phyloP scores from a whole-genome alignment of 1,284 basidiomycete species.

The Rhodotorula sp. region DNA sequence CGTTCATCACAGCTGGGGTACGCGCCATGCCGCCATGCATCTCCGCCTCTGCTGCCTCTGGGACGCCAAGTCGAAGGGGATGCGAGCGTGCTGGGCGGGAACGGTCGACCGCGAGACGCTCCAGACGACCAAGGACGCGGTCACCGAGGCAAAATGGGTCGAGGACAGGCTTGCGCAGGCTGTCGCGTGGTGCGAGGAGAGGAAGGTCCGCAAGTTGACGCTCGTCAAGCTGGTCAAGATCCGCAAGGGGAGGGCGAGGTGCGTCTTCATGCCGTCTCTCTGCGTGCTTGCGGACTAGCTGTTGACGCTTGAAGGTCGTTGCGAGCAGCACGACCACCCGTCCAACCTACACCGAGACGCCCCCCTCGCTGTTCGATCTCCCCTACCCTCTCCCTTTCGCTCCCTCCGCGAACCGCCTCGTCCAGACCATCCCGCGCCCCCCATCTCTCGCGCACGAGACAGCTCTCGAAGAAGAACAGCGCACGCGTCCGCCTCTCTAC shows the following conservation, averaged over 20 bases:
- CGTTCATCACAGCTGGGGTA: conserved; percentile 11
- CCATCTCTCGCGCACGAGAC: conserved; percentile 10
- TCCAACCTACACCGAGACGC: conserved; percentile 13
- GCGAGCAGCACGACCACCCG: conserved; percentile 1
- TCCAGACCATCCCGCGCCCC: conserved; percentile 18
- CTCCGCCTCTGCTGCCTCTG: conserved; percentile 10
- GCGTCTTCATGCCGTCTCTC: background rate
- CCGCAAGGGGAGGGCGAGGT: conserved; percentile 1
- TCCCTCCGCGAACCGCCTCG: conserved; percentile 15
- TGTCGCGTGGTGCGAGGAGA: conserved; percentile 17
- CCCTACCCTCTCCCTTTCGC: conserved; percentile 24
- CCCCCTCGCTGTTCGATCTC: conserved; percentile 21
- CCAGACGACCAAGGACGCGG: background rate
- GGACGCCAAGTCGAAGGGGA: conserved; percentile 14
- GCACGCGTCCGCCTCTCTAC: conserved; percentile 19
- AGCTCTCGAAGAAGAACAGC: background rate
- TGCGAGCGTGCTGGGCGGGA: conserved; percentile 24
- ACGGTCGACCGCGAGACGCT: conserved; percentile 9
- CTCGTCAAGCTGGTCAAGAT: conserved; percentile 4
- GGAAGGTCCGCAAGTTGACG: background rate
- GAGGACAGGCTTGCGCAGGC: conserved; percentile 8
- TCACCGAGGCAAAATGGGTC: conserved; percentile 29
- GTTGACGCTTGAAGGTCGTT: no score
- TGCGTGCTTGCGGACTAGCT: no score
- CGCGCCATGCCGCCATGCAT: conserved; percentile 8